Conservation (phyloP, 306 rosid genomes). For the Cicer arietinum region DNA sequence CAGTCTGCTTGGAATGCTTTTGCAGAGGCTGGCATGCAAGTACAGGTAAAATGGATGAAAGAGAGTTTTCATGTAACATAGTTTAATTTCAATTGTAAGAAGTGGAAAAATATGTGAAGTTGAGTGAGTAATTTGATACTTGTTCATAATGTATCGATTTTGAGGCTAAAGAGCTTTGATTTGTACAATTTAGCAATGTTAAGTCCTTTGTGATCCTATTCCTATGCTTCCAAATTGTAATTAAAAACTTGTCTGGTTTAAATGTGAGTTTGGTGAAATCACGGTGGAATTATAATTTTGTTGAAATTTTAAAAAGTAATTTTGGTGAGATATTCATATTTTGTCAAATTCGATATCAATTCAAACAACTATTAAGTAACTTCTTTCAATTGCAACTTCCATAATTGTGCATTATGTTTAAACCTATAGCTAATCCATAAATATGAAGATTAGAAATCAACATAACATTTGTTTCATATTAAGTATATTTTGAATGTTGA, state of each 20-base stretch:
- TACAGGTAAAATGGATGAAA: slow-evolving; percentile 66
- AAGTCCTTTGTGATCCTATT: neutral
- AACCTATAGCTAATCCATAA: neutral
- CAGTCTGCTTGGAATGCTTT: slow-evolving; percentile 72
- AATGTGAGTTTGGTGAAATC: too few relatives aligned
- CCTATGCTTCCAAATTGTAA: slow-evolving; percentile 34
- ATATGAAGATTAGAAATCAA: neutral
- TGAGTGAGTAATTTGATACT: slow-evolving; percentile 27
- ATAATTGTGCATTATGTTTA: neutral
- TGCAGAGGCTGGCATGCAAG: slow-evolving; percentile 67
- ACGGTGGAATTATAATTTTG: too few relatives aligned
- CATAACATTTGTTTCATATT: neutral
- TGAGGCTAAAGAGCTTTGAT: neutral
- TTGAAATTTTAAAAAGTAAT: too few relatives aligned
- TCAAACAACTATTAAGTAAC: neutral
- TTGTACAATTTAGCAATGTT: slow-evolving; percentile 38
- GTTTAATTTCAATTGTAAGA: neutral
- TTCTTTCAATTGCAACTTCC: slow-evolving; percentile 22
- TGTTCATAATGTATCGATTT: slow-evolving; percentile 34
- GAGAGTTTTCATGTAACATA: slow-evolving; percentile 48
- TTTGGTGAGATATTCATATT: too few relatives aligned
- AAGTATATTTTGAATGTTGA: neutral
- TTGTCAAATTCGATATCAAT: too few relatives aligned
- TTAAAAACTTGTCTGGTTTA: neutral
- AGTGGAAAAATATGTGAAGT: slow-evolving; percentile 30